A percentile compares a stretch with the other conserved stretches of the same genome.
These are phyloP conservation scores for Stachybotrys echinatus DNA, from an alignment of 2,329 filamentous ascomycete species.

Conservation along the genomic window DNA sequence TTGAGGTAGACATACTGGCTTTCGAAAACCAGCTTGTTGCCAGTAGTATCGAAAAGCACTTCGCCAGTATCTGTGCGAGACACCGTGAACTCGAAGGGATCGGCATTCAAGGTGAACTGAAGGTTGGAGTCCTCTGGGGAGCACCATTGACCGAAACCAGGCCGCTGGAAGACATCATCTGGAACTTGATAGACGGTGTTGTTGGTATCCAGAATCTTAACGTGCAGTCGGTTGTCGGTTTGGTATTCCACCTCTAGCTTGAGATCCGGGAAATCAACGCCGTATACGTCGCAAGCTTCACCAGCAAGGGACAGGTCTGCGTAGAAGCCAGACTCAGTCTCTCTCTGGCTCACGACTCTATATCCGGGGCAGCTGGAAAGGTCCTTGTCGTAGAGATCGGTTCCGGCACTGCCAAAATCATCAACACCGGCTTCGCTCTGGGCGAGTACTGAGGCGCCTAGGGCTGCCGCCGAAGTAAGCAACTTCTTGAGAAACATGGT, in stretches of 20 bases:
- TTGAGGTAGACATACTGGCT: conserved; percentile 70
- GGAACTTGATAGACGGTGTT: conserved; percentile 71
- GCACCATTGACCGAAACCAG: conserved; percentile 18
- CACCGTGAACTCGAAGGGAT: conserved; percentile 65
- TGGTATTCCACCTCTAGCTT: conserved; percentile 52
- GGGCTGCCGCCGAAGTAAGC: not conserved
- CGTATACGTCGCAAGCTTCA: conserved; percentile 69
- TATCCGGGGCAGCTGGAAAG: conserved; percentile 57
- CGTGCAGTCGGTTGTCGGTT: conserved; percentile 54
- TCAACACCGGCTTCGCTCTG: conserved; percentile 1
- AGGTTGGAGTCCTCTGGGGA: conserved; percentile 33
- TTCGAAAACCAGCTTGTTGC: conserved; percentile 65
- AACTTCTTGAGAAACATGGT: not conserved
- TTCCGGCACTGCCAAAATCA: not conserved
- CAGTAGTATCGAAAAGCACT: conserved; percentile 66
- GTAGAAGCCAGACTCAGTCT: conserved; percentile 50
- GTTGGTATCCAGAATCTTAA: conserved; percentile 65
- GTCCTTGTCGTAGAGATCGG: conserved; percentile 1
- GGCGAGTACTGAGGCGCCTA: not conserved
- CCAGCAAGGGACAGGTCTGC: conserved; percentile 69
- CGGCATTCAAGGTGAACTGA: conserved; percentile 33
- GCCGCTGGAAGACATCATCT: conserved; percentile 59
- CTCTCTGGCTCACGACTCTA: conserved; percentile 54
- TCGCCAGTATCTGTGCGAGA: conserved; percentile 31
- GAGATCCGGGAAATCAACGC: conserved; percentile 65